Conservation (phyloP, 106 monocot genomes). For the Xerophyta viscosa region DNA sequence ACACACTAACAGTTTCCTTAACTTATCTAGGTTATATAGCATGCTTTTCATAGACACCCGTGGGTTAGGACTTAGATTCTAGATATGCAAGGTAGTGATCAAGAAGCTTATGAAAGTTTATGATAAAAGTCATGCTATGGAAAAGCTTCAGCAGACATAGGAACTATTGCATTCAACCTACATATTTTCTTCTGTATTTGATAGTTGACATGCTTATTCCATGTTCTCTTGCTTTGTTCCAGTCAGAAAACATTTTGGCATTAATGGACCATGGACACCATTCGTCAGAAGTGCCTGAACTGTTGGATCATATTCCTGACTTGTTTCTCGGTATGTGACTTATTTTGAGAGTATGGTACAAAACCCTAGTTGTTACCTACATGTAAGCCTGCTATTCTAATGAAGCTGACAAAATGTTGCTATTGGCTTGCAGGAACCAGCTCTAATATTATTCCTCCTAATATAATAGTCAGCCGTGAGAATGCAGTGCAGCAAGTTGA, state of each 20-base stretch:
- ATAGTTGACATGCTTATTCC: background rate
- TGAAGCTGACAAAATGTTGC: background rate
- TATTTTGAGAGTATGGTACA: background rate
- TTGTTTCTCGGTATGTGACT: background rate
- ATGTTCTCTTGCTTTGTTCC: background rate
- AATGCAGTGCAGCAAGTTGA: background rate
- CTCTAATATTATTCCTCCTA: background rate
- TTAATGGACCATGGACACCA: conserved; percentile 6
- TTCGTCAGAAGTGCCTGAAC: conserved; percentile 2
- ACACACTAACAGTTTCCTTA: no score
- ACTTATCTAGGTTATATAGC: no score
- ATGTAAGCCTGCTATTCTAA: background rate
- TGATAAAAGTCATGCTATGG: no score
- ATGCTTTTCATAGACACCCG: no score
- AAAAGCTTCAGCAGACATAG: no score
- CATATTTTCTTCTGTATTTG: background rate
- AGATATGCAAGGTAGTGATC: no score
- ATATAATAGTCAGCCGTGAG: background rate
- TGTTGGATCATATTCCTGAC: background rate
- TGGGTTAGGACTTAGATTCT: no score
- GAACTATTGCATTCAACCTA: no score
- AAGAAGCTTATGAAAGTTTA: no score
- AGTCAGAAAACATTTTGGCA: background rate
- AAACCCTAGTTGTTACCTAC: background rate
- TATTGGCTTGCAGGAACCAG: background rate